phyloP scores from a whole-genome alignment of 1,139 yeast species.

The Zygosaccharomyces sapae region DNA sequence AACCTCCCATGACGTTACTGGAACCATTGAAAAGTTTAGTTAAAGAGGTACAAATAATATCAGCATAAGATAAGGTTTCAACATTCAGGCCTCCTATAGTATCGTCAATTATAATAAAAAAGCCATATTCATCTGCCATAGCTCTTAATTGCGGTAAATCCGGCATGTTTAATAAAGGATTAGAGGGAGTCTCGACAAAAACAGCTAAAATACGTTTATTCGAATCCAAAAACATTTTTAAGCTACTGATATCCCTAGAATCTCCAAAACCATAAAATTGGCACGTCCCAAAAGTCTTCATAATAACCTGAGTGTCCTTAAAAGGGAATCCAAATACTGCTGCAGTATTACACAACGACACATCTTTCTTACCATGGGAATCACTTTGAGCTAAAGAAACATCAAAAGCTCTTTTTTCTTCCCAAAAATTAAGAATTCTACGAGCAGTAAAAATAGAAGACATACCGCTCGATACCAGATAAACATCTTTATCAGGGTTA shows the following conservation, averaged over 20 bases:
- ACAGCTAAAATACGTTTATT: constrained; percentile 49
- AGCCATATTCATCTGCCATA: constrained; percentile 60
- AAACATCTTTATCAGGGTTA: constrained; percentile 48
- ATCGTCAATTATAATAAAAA: constrained; percentile 78
- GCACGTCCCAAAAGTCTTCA: constrained; percentile 74
- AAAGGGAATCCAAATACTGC: constrained; percentile 91
- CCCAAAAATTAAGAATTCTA: constrained; percentile 42
- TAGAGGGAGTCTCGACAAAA: constrained; percentile 88
- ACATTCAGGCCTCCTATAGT: constrained; percentile 86
- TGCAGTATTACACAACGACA: constrained; percentile 29
- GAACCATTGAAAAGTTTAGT: constrained; percentile 94
- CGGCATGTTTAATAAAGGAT: constrained; percentile 80
- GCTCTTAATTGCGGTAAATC: constrained; percentile 55
- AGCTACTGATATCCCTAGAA: constrained; percentile 57
- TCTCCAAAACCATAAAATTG: constrained; percentile 80
- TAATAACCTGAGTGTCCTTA: constrained; percentile 78
- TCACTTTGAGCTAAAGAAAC: neutral
- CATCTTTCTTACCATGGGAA: neutral
- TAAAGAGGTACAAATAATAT: constrained; percentile 76
- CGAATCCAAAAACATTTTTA: constrained; percentile 58
- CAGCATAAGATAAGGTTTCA: constrained; percentile 71
- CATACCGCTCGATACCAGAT: constrained; percentile 84
- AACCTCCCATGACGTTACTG: constrained; percentile 90
- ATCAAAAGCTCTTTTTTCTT: constrained; percentile 41
- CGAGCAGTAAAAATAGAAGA: constrained; percentile 79